phyloP scores from a whole-genome alignment of 2,329 filamentous ascomycete species.

The Chrysoporthe austroafricana region DNA sequence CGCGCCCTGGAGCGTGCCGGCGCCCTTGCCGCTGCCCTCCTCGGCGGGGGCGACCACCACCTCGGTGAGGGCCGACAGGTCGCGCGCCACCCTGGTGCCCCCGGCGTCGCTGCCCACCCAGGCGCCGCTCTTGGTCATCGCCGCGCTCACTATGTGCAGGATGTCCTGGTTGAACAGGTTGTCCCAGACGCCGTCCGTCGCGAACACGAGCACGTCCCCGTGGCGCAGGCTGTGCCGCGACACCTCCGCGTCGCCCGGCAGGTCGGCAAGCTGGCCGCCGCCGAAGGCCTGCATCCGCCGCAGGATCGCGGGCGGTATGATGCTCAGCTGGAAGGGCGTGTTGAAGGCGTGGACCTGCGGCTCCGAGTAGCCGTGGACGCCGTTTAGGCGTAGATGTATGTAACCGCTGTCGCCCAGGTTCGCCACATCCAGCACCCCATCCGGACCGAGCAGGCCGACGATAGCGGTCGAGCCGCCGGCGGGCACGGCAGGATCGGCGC shows the following conservation, averaged over 20 bases:
- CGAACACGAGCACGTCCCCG: conserved; percentile 91
- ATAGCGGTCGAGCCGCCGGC: conserved; percentile 93
- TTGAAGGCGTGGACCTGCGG: conserved; percentile 98
- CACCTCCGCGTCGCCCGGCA: conserved; percentile 81
- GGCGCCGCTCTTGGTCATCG: conserved; percentile 75
- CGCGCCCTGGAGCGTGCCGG: conserved; percentile 69
- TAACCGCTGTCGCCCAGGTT: conserved; percentile 97
- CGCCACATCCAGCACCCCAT: conserved; percentile 81
- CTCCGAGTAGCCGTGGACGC: conserved; percentile 79
- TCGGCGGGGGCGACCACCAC: conserved; percentile 33
- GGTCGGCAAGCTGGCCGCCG: conserved; percentile 78
- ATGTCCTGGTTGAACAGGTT: conserved; percentile 93
- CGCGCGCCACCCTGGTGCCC: conserved; percentile 62
- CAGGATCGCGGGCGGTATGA: conserved; percentile 80
- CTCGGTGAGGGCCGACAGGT: conserved; percentile 58
- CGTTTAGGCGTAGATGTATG: conserved; percentile 82
- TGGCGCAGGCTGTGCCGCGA: conserved; percentile 78
- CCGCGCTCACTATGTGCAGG: conserved; percentile 74
- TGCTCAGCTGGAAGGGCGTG: conserved; percentile 91
- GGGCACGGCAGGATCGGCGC: conserved; percentile 70
- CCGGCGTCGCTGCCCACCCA: conserved; percentile 70
- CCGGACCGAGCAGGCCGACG: conserved; percentile 74
- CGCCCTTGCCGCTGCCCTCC: conserved; percentile 33
- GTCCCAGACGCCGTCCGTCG: conserved; percentile 94
- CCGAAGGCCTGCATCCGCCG: conserved; percentile 84